A percentile compares a stretch with the other conserved stretches of the same genome.
phyloP scores from a whole-genome alignment of 192 early-diverging fungal species.

The Backusella westeae region DNA sequence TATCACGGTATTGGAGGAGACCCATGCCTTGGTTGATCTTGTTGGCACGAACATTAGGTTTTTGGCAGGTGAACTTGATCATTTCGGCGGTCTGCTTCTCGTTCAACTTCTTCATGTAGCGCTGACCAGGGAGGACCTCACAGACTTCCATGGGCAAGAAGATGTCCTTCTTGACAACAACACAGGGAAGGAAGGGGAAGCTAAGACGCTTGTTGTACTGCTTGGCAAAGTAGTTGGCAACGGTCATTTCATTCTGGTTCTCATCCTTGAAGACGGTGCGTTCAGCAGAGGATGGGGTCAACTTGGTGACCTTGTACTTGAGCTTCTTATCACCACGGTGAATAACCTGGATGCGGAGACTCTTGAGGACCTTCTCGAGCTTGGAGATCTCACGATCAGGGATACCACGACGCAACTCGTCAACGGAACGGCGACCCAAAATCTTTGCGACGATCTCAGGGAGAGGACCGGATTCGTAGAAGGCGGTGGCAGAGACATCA shows the following conservation, averaged over 20 bases:
- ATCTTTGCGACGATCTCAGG: conserved; percentile 69
- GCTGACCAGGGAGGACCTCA: conserved; percentile 78
- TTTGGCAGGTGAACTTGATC: conserved; percentile 90
- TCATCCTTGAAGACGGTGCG: conserved; percentile 70
- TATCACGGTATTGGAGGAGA: conserved; percentile 65
- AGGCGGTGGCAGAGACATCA: conserved; percentile 69
- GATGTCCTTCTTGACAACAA: conserved; percentile 68
- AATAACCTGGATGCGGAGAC: conserved; percentile 50
- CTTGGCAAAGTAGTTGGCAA: conserved; percentile 76
- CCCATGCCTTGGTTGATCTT: conserved; percentile 75
- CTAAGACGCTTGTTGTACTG: conserved; percentile 69
- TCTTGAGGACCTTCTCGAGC: conserved; percentile 52
- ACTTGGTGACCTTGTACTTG: conserved; percentile 68
- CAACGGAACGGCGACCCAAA: conserved; percentile 47
- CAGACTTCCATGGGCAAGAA: conserved; percentile 92
- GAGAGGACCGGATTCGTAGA: conserved; percentile 66
- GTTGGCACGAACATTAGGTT: conserved; percentile 77
- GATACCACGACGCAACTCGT: conserved; percentile 50
- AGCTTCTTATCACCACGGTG: conserved; percentile 67
- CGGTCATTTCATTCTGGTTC: conserved; percentile 51
- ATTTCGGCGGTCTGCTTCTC: conserved; percentile 90
- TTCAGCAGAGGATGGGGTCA: conserved; percentile 66
- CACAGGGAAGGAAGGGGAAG: conserved; percentile 82
- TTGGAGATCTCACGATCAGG: conserved; percentile 42
- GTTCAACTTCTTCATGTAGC: conserved; percentile 79